phyloP scores from a whole-genome alignment of 2,329 filamentous ascomycete species.

The Biscogniauxia marginata region DNA sequence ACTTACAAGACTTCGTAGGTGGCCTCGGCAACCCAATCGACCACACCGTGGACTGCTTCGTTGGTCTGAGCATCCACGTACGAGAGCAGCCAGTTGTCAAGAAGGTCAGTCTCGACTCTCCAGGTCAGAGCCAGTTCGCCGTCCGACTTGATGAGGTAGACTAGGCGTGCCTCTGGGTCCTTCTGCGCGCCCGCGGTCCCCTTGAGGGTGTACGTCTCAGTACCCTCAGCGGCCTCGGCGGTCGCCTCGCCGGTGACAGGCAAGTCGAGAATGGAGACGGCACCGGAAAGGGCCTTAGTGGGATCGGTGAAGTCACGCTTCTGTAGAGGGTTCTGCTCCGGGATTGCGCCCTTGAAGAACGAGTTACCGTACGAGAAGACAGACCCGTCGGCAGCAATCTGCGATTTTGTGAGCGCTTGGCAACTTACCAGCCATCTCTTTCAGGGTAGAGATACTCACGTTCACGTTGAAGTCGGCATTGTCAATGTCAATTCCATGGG shows the following conservation, averaged over 20 bases:
- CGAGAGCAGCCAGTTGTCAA: constrained; percentile 57
- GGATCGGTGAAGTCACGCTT: constrained; percentile 45
- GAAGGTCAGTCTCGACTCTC: constrained; percentile 58
- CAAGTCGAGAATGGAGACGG: constrained; percentile 38
- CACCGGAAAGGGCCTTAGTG: constrained; percentile 41
- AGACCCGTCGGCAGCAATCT: constrained; percentile 51
- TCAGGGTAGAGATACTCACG: constrained; percentile 37
- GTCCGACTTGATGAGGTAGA: constrained; percentile 52
- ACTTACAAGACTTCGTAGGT: constrained; percentile 53
- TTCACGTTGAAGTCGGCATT: constrained; percentile 62
- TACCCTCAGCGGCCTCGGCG: constrained; percentile 37
- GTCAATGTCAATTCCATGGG: constrained; percentile 57
- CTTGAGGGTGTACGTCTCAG: constrained; percentile 44
- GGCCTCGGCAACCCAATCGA: constrained; percentile 57
- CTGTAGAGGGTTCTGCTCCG: constrained; percentile 37
- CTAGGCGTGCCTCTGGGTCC: constrained; percentile 54
- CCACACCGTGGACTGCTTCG: constrained; percentile 49
- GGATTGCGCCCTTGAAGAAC: constrained; percentile 43
- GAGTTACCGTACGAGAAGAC: constrained; percentile 58
- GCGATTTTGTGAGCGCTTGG: constrained; percentile 7
- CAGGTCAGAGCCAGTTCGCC: constrained; percentile 50
- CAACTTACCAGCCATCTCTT: background rate
- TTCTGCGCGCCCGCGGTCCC: constrained; percentile 47
- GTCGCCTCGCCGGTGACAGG: constrained; percentile 41
- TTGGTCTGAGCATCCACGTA: constrained; percentile 53